Percentiles rank a stretch among this genome's conserved stretches.
phyloP scores from a whole-genome alignment of 371 early-diverging fungal genomes.

The Mortierella sp. region DNA sequence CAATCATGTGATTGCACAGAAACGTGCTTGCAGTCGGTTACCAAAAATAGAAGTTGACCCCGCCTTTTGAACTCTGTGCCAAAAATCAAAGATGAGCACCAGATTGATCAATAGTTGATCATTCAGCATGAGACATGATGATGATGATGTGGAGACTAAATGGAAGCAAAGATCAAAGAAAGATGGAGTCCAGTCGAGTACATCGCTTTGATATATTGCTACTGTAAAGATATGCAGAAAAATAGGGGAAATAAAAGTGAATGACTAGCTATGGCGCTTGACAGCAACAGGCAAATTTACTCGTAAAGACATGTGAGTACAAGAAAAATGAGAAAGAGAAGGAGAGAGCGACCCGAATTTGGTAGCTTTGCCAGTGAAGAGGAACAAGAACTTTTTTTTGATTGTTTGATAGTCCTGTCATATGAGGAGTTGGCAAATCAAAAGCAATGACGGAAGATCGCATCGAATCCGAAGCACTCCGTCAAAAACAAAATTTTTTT shows the following conservation, averaged over 20 bases:
- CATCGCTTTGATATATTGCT: too few species aligned
- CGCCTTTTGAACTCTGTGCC: slow-evolving; percentile 17
- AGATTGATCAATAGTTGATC: neutral
- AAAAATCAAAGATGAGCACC: neutral
- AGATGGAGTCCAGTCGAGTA: too few species aligned
- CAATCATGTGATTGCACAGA: neutral
- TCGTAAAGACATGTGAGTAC: neutral
- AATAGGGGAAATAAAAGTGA: too few species aligned
- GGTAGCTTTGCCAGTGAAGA: neutral
- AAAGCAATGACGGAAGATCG: neutral
- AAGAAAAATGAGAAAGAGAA: too few species aligned
- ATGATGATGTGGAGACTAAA: neutral
- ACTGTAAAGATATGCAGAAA: too few species aligned
- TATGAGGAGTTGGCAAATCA: neutral
- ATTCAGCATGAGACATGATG: neutral
- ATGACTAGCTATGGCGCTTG: too few species aligned
- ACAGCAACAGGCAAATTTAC: too few species aligned
- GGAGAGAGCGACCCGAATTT: too few species aligned
- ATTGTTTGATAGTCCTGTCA: neutral
- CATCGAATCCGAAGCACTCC: slow-evolving; percentile 31
- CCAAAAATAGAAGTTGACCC: slow-evolving; percentile 31
- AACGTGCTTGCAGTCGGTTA: slow-evolving; percentile 1
- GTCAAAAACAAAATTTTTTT: neutral
- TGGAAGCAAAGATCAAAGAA: too few species aligned
- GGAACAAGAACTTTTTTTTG: neutral